Conservation (phyloP, 2,329 filamentous ascomycete species). For the Ophiocordyceps polyrhachis-furcata region DNA sequence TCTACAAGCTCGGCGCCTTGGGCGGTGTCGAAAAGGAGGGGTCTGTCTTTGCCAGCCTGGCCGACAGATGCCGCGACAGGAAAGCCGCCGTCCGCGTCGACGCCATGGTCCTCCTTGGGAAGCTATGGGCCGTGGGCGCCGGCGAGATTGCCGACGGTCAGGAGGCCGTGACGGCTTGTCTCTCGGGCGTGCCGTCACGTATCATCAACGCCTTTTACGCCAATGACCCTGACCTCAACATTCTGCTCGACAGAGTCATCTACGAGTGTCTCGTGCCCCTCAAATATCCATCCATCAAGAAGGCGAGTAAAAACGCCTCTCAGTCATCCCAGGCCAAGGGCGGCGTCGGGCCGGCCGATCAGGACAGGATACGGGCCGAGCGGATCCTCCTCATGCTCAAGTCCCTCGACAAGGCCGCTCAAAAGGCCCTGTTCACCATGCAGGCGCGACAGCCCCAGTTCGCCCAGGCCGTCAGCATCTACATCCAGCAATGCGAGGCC, state of each 20-base stretch:
- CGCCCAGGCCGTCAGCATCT: conserved; percentile 54
- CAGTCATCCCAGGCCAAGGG: conserved; percentile 25
- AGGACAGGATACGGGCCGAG: conserved; percentile 64
- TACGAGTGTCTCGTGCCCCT: conserved; percentile 82
- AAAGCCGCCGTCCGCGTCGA: conserved; percentile 66
- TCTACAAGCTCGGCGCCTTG: conserved; percentile 60
- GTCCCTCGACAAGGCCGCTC: conserved; percentile 58
- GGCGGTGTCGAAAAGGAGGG: conserved; percentile 59
- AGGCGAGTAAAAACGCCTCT: conserved; percentile 40
- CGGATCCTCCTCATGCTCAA: conserved; percentile 68
- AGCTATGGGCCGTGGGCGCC: conserved; percentile 83
- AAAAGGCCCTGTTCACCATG: conserved; percentile 74
- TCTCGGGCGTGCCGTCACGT: conserved; percentile 65
- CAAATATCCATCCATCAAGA: conserved; percentile 56
- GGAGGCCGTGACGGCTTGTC: conserved; percentile 52
- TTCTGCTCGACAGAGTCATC: conserved; percentile 65
- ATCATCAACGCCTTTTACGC: conserved; percentile 81
- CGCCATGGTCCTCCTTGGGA: conserved; percentile 67
- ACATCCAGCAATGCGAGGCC: conserved; percentile 67
- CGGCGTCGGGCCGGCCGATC: conserved; percentile 34
- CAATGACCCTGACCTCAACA: conserved; percentile 73
- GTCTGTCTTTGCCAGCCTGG: conserved; percentile 64
- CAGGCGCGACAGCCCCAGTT: conserved; percentile 61
- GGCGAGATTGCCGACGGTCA: conserved; percentile 73
- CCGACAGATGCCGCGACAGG: conserved; percentile 76